Conservation (phyloP, 768 basidiomycete species). For the Russula sp. region DNA sequence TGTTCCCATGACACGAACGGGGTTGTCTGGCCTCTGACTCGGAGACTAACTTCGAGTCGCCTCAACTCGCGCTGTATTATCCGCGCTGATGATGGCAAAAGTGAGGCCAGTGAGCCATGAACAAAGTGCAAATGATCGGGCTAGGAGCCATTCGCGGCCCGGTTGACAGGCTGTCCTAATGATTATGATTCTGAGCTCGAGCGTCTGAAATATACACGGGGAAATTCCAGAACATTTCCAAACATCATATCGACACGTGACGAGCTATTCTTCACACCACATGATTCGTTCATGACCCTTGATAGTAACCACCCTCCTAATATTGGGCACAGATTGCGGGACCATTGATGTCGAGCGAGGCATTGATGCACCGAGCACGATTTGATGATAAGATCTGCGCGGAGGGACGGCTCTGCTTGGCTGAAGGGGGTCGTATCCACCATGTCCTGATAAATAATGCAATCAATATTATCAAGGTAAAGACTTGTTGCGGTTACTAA, state of each 20-base stretch:
- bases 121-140: neutral
- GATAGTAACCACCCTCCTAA: neutral
- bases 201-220: too few relatives aligned
- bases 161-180: too few relatives aligned
- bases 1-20: too few relatives aligned
- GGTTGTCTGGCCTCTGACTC: too few relatives aligned
- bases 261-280: neutral
- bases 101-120: neutral
- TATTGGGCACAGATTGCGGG: neutral
- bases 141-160: too few relatives aligned
- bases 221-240: neutral
- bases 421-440: slow-evolving; percentile 24
- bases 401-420: slow-evolving; percentile 23
- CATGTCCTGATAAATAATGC: slow-evolving; percentile 21
- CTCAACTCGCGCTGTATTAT: neutral
- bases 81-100: neutral
- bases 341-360: neutral
- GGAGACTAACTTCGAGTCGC: too few relatives aligned
- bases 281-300: neutral
- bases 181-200: neutral
- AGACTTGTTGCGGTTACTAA: neutral
- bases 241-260: neutral
- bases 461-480: neutral
- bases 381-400: slow-evolving; percentile 21
- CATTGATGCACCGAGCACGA: slow-evolving; percentile 22